Conservation (phyloP, 345 rosid genomes). For the Eucalyptus fibrosa region DNA sequence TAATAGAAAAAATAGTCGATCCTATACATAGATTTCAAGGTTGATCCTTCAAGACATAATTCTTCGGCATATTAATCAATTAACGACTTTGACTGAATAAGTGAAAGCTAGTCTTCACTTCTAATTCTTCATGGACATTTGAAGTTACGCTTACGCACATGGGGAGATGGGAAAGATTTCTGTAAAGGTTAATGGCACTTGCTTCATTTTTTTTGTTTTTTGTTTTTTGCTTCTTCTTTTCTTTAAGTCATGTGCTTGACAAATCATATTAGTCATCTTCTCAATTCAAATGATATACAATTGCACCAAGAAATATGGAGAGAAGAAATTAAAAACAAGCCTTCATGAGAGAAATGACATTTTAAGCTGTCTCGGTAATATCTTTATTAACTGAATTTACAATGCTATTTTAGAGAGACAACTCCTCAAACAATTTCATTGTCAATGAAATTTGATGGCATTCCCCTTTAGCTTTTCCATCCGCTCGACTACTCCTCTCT, state of each 20-base stretch:
- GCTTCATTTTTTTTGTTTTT: not conserved
- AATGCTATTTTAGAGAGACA: accelerated
- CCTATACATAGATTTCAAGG: not conserved
- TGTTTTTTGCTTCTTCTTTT: not conserved
- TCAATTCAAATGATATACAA: not conserved
- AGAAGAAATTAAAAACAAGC: not conserved
- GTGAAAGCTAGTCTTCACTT: not conserved
- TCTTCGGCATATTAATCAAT: not conserved
- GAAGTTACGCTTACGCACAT: no score
- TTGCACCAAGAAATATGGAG: not conserved
- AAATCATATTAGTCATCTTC: no score
- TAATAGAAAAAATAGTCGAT: not conserved
- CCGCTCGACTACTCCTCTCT: not conserved
- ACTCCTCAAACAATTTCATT: not conserved
- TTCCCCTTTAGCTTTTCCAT: accelerated
- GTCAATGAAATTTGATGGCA: not conserved
- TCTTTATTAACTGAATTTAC: not conserved
- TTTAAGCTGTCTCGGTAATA: accelerated
- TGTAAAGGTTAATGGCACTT: no score
- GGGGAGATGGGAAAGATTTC: no score
- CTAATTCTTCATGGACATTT: not conserved
- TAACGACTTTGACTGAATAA: not conserved
- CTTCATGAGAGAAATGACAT: no score
- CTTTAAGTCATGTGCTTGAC: accelerated
- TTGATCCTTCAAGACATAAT: no score